Evolutionary conservation across 2,329 filamentous ascomycete species (phyloP).

Genomic region (Fonsecaea erecta): DNA sequence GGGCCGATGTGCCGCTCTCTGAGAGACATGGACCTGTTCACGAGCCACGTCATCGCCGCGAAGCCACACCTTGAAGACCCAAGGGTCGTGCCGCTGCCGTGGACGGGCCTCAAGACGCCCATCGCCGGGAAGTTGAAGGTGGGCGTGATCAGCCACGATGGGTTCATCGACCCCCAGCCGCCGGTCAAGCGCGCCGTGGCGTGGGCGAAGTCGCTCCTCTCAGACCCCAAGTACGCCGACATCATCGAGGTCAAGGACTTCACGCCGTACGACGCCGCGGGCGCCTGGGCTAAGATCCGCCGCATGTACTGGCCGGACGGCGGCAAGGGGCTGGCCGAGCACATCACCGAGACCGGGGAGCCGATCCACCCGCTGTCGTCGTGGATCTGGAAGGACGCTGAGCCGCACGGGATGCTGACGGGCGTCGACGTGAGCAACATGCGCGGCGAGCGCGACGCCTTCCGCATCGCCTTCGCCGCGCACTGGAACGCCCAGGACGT

Average conservation of each 20-base stretch:
- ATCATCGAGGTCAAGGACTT: conserved; percentile 56
- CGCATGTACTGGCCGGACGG: conserved; percentile 27
- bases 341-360: conserved; percentile 21
- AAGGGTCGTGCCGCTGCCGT: conserved; percentile 55
- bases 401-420: conserved; percentile 19
- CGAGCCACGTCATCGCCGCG: conserved; percentile 46
- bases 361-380: conserved; percentile 22
- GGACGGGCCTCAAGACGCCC: conserved; percentile 43
- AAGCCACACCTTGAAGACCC: conserved; percentile 61
- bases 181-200: conserved; percentile 60
- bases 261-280: conserved; percentile 21
- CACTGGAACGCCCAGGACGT: conserved; percentile 43
- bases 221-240: conserved; percentile 33
- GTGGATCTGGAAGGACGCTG: conserved; percentile 25
- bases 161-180: conserved; percentile 67
- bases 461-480: conserved; percentile 22
- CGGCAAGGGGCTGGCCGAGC: conserved; percentile 3
- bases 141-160: conserved; percentile 68
- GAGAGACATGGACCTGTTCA: conserved; percentile 53
- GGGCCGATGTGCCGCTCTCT: conserved; percentile 44
- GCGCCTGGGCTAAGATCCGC: conserved; percentile 22
- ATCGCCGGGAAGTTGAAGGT: conserved; percentile 52
- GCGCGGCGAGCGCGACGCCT: conserved; percentile 39
- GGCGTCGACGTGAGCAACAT: conserved; percentile 33
- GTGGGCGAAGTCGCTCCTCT: conserved; percentile 45